A percentile compares a stretch with the other conserved stretches of the same genome.
These are phyloP conservation scores for Cryptococcus neoformans DNA, from an alignment of 1,284 basidiomycete species.

Conservation along the genomic window DNA sequence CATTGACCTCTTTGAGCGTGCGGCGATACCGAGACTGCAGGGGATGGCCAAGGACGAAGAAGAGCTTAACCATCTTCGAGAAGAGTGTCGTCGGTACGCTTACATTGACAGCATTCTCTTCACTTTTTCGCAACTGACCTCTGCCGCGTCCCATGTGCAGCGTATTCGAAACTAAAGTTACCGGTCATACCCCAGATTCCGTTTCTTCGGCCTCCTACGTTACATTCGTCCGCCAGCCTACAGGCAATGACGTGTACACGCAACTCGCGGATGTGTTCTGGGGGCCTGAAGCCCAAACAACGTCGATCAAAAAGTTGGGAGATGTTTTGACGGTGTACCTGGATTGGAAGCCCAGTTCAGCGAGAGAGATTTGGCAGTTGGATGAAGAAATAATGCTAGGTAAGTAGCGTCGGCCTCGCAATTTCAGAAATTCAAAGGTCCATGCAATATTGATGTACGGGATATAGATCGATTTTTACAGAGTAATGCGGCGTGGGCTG, in stretches of 20 bases:
- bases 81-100: no score
- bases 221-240: constrained; percentile 1
- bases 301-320: background rate
- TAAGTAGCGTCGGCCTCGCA: constrained; percentile 6
- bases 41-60: no score
- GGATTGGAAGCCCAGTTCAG: constrained; percentile 1
- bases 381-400: constrained; percentile 37
- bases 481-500: constrained; percentile 26
- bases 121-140: no score
- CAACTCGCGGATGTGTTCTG: constrained; percentile 29
- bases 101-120: no score
- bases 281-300: constrained; percentile 2
- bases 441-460: background rate
- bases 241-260: constrained; percentile 16
- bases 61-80: no score
- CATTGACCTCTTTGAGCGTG: no score
- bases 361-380: constrained; percentile 31
- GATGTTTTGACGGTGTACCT: constrained; percentile 11
- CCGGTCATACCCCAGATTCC: background rate
- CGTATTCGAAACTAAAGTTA: constrained; percentile 13
- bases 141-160: background rate
- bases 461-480: constrained; percentile 37
- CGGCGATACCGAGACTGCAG: no score
- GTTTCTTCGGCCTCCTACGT: constrained; percentile 8
- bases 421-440: no score